Percentiles rank a stretch among this genome's conserved stretches.
Evolutionary conservation across 106 monocot species (phyloP).

Genomic region (Cymbidium sinense): DNA sequence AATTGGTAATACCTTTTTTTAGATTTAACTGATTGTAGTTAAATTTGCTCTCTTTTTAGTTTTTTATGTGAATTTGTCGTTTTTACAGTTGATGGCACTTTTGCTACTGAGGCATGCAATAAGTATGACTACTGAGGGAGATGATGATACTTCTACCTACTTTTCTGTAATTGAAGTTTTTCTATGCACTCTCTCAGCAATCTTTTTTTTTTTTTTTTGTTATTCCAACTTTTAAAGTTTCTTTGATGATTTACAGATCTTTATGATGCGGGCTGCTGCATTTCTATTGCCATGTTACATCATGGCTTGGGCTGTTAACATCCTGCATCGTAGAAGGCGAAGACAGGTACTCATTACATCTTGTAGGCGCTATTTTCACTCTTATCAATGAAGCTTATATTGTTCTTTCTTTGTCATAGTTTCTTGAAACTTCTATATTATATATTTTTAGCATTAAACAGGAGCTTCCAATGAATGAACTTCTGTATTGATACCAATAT

Average conservation of each 20-base stretch:
- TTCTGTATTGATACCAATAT: not conserved
- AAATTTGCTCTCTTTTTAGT: not conserved
- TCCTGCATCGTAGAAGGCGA: conserved; percentile 57
- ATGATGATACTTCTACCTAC: conserved; percentile 66
- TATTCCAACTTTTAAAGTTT: not conserved
- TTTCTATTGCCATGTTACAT: conserved; percentile 77
- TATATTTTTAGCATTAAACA: not conserved
- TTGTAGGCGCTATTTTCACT: not conserved
- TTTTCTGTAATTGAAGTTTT: conserved; percentile 61
- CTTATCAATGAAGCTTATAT: not conserved
- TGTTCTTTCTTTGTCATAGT: not conserved
- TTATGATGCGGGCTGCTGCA: conserved; percentile 70
- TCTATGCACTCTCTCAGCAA: not conserved
- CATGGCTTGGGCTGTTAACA: conserved; percentile 83
- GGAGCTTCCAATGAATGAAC: not conserved
- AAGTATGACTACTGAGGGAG: conserved; percentile 44
- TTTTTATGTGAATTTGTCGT: not conserved
- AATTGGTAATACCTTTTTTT: not conserved
- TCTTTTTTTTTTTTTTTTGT: not conserved
- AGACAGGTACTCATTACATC: conserved; percentile 44
- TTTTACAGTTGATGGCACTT: conserved; percentile 76
- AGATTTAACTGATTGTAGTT: not conserved
- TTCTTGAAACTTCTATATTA: not conserved
- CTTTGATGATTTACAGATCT: conserved; percentile 36
- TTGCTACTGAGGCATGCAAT: conserved; percentile 81